Conservation (phyloP, 1,139 yeast species). For the Hansenula sp. region DNA sequence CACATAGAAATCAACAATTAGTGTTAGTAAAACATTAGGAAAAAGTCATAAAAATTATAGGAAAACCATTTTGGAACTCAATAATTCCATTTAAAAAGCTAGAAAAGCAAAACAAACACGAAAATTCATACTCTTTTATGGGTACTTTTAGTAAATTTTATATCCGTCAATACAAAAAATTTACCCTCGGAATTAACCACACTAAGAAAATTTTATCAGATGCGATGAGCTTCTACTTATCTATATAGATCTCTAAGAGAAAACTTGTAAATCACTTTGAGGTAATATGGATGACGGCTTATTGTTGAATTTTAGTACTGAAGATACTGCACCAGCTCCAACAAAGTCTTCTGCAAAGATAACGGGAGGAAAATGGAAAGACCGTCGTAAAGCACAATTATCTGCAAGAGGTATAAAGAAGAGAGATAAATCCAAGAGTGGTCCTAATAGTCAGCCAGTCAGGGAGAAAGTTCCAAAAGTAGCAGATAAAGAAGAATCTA, state of each 20-base stretch:
- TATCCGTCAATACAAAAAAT: not conserved
- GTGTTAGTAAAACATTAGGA: too few relatives aligned
- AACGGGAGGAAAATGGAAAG: constrained; percentile 78
- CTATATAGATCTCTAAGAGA: too few relatives aligned
- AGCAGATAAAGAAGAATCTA: constrained; percentile 7
- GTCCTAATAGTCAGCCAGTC: constrained; percentile 28
- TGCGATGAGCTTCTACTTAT: not conserved
- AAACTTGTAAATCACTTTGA: too few relatives aligned
- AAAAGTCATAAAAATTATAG: too few relatives aligned
- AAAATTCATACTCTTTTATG: too few relatives aligned
- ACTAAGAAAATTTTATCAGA: not conserved
- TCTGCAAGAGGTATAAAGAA: constrained; percentile 28
- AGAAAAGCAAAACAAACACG: too few relatives aligned
- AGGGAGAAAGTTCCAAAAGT: constrained; percentile 1
- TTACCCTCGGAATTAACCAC: not conserved
- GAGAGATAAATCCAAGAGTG: constrained; percentile 25
- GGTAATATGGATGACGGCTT: constrained; percentile 43
- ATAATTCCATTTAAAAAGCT: too few relatives aligned
- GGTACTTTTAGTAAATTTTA: too few relatives aligned
- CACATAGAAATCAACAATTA: too few relatives aligned
- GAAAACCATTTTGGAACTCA: too few relatives aligned
- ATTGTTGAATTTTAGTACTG: constrained; percentile 56
- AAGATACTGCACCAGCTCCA: constrained; percentile 23
- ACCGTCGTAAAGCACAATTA: constrained; percentile 58
- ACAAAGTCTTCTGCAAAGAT: constrained; percentile 30